Evolutionary conservation across 495 filamentous ascomycete species (phyloP), one percentile per base, ranked within the genome.

Genomic region (Aspergillus indologenus): DNA sequence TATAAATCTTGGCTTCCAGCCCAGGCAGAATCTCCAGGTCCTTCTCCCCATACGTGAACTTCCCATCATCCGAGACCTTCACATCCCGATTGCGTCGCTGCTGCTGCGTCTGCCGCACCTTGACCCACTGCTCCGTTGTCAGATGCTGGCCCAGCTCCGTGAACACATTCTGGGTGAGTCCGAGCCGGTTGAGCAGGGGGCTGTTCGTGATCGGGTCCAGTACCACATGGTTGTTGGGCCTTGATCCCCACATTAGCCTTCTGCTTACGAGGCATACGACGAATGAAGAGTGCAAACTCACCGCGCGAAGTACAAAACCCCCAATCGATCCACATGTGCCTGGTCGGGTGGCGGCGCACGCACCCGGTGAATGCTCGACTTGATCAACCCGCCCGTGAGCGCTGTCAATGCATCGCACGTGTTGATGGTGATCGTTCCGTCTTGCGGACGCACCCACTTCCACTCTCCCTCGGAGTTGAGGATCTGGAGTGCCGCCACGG

Each of bases 361-460:
- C 11, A 84, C 81, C 21, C 81, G 75, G 54, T 84, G 80, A 42
- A 83, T 66, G 53, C 77, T 81, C 0, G 71, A 75, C 66, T 83
- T 83, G 57, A 81, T 72, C 21, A 80, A 68, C 0, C 79, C 79
- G 43, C 75, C 65, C 8, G 79, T 80, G 40, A 82, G 68, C 31
- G 71, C 71, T 6, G 75, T 77, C 56, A 83, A 62, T 2, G 79
- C 73, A 67, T 83, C 79, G 48, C 72, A 77, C 0, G 73, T 79
- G 66, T 84, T 83, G 57, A 81, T 75, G 3, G 79, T 81, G 57
- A 83, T 82, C 0, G 74, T 80, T 1, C 77, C 80, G 21, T 80
- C 71, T 29, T 79, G 72, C 4, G 80, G 63, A 21, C 66, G 68
- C 45, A 70, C 75, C 76, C 61, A 81, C 59, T 75, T 76, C 71